Evolutionary conservation across 768 basidiomycete genomes (phyloP).

Genomic region (Suillus discolor): DNA sequence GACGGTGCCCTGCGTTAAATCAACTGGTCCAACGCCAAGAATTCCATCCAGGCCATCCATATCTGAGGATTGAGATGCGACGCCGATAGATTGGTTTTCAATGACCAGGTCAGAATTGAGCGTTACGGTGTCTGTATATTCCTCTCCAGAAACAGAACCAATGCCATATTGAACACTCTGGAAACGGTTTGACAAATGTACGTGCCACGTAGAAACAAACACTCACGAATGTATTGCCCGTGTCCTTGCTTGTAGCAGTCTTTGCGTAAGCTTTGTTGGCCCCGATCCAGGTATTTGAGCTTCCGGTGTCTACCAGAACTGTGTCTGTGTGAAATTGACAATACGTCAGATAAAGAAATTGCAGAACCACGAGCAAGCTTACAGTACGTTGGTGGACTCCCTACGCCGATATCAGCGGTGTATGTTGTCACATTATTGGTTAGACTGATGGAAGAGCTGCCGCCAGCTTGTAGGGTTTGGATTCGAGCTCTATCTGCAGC

Average conservation of each 20-base stretch:
- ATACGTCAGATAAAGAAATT: neutral
- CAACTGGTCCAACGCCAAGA: constrained; percentile 17
- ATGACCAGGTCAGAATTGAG: constrained; percentile 19
- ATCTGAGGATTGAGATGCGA: constrained; percentile 17
- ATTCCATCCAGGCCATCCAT: constrained; percentile 38
- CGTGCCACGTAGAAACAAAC: neutral
- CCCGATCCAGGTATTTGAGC: constrained; percentile 26
- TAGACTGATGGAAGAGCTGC: constrained; percentile 9
- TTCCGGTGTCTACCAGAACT: constrained; percentile 21
- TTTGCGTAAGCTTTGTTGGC: constrained; percentile 1
- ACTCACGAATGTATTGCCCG: constrained; percentile 11
- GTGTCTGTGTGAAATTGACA: constrained; percentile 14
- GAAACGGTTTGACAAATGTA: neutral
- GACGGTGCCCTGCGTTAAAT: constrained; percentile 1
- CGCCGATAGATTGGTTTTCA: constrained; percentile 35
- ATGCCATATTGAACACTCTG: constrained; percentile 15
- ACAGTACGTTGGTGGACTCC: constrained; percentile 16
- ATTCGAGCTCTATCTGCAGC: constrained; percentile 12
- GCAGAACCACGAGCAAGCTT: neutral
- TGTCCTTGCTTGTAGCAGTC: constrained; percentile 3
- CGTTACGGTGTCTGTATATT: constrained; percentile 21
- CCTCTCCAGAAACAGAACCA: constrained; percentile 14
- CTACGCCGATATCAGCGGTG: constrained; percentile 17
- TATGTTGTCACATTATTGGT: constrained; percentile 19
- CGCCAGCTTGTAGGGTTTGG: neutral